A percentile compares a stretch with the other conserved stretches of the same genome.
Evolutionary conservation across 768 basidiomycete species (phyloP).

Genomic region (Leccinum ochraceum): DNA sequence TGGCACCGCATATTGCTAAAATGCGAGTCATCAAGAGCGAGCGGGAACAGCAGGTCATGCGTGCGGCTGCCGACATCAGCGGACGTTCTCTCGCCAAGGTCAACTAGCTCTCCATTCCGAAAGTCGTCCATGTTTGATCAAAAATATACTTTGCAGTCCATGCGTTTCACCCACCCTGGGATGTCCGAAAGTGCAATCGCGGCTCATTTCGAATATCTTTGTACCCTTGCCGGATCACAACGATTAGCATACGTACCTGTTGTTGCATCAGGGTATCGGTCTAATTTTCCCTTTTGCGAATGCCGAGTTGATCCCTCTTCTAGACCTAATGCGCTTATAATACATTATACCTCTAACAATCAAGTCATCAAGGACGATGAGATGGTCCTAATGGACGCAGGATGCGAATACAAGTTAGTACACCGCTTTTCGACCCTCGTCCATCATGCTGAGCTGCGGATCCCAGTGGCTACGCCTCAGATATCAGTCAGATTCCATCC

Average conservation of each 20-base stretch:
- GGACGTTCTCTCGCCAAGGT: constrained; percentile 84
- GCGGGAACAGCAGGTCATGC: constrained; percentile 79
- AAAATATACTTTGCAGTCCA: constrained; percentile 53
- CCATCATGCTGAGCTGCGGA: constrained; percentile 9
- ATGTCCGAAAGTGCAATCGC: constrained; percentile 61
- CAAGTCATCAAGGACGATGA: constrained; percentile 71
- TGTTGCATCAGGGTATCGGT: constrained; percentile 82
- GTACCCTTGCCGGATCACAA: constrained; percentile 75
- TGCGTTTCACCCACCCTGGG: constrained; percentile 68
- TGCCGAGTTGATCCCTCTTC: constrained; percentile 6
- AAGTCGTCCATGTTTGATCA: background rate
- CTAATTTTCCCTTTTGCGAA: constrained; percentile 1
- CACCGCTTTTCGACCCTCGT: constrained; percentile 1
- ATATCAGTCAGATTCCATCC: constrained; percentile 66
- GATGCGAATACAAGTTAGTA: constrained; percentile 85
- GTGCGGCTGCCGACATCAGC: constrained; percentile 84
- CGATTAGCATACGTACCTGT: constrained; percentile 97
- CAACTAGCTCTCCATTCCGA: constrained; percentile 11
- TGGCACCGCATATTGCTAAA: constrained; percentile 70
- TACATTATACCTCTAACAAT: constrained; percentile 95
- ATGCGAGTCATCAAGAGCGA: constrained; percentile 79
- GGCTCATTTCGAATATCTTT: constrained; percentile 90
- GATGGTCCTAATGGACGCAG: constrained; percentile 85
- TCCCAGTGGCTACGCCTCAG: constrained; percentile 85
- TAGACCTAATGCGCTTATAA: constrained; percentile 84